Percentiles rank a stretch among this genome's conserved stretches.
These are phyloP conservation scores for Trichoderma sp. DNA, from an alignment of 2,329 filamentous ascomycete species.

Conservation along the genomic window DNA sequence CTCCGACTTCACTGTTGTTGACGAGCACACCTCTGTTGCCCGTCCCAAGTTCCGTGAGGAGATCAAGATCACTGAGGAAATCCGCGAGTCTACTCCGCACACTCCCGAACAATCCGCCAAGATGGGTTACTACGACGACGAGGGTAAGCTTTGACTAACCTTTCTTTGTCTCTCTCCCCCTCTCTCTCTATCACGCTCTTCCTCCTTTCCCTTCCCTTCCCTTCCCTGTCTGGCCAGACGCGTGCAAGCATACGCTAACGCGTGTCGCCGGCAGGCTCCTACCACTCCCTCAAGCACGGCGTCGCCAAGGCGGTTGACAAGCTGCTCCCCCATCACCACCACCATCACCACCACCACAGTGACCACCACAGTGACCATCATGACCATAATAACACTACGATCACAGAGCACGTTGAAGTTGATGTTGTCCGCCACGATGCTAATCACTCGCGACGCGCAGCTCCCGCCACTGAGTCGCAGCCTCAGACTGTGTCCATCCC, in stretches of 20 bases:
- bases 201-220: too few species aligned
- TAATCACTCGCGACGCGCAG: constrained; percentile 27
- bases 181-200: background rate
- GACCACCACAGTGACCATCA: constrained; percentile 32
- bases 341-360: constrained; percentile 52
- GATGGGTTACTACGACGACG: constrained; percentile 69
- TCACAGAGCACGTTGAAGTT: constrained; percentile 50
- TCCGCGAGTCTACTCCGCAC: constrained; percentile 58
- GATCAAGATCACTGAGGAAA: constrained; percentile 65
- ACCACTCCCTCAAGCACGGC: constrained; percentile 61
- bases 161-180: background rate
- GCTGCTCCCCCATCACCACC: constrained; percentile 51
- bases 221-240: background rate
- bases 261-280: constrained; percentile 50
- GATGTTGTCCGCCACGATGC: constrained; percentile 43
- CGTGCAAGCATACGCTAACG: constrained; percentile 28
- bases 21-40: constrained; percentile 40
- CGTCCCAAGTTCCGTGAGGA: constrained; percentile 57
- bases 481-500: constrained; percentile 96
- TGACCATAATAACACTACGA: constrained; percentile 40
- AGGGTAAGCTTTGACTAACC: constrained; percentile 49
- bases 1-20: constrained; percentile 45
- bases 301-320: constrained; percentile 61
- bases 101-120: constrained; percentile 52
- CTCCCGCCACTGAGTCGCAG: constrained; percentile 42